Evolutionary conservation across 805 yeast genomes (phyloP).

Genomic region (Ogataea polymorpha): DNA sequence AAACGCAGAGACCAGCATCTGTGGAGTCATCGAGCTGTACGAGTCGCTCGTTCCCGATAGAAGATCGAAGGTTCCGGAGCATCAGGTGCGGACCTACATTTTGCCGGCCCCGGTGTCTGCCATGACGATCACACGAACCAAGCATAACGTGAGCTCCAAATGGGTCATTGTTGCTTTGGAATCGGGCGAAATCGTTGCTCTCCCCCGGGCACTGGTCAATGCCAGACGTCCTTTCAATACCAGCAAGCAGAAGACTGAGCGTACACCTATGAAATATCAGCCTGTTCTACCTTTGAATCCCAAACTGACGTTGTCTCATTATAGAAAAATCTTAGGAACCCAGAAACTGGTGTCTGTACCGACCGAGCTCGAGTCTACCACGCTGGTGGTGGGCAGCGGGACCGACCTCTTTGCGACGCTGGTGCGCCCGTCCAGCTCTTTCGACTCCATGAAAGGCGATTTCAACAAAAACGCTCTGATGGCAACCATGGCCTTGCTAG

Average conservation of each 20-base stretch:
- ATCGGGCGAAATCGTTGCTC: no score
- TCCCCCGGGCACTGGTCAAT: no score
- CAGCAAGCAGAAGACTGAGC: no score
- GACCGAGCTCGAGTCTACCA: conserved; percentile 79
- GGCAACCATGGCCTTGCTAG: conserved; percentile 53
- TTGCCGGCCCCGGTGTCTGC: conserved; percentile 54
- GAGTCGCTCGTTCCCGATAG: conserved; percentile 58
- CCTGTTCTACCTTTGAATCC: conserved; percentile 55
- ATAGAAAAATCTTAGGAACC: conserved; percentile 37
- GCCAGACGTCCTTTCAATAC: no score
- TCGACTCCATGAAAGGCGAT: conserved; percentile 65
- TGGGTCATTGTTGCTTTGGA: no score
- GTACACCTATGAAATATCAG: conserved; percentile 69
- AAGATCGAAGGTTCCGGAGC: conserved; percentile 44
- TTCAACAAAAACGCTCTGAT: conserved; percentile 68
- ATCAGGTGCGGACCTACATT: conserved; percentile 54
- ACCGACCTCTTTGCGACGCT: conserved; percentile 75
- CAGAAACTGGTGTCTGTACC: conserved; percentile 43
- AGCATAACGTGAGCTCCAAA: conserved; percentile 65
- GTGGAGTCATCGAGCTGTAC: conserved; percentile 75
- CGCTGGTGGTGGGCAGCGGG: conserved; percentile 63
- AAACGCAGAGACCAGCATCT: conserved; percentile 45
- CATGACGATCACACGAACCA: conserved; percentile 54
- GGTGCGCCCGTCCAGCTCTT: conserved; percentile 77
- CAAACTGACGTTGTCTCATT: conserved; percentile 48